Evolutionary conservation across 768 basidiomycete species (phyloP).

Genomic region (Fomitopsis serialis): DNA sequence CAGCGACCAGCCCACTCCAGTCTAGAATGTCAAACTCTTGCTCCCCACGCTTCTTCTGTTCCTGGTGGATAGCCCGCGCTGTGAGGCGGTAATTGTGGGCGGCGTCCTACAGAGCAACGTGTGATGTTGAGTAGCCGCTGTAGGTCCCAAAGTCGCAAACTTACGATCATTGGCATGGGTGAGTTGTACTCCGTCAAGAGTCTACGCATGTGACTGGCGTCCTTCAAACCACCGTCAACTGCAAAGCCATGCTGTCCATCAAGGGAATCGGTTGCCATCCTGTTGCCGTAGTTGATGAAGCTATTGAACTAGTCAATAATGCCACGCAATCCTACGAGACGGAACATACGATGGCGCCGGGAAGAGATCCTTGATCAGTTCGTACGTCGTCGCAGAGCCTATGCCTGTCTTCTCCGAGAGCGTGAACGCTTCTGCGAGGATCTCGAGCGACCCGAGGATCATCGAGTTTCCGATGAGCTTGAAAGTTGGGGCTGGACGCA

Average conservation of each 20-base stretch:
- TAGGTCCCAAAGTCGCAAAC: not conserved
- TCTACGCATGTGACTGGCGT: slow-evolving; percentile 71
- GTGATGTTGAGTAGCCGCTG: not conserved
- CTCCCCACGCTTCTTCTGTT: slow-evolving; percentile 38
- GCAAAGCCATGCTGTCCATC: slow-evolving; percentile 71
- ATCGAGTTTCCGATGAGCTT: slow-evolving; percentile 83
- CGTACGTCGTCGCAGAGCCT: slow-evolving; percentile 50
- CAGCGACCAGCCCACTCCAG: slow-evolving; percentile 80
- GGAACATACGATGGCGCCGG: slow-evolving; percentile 13
- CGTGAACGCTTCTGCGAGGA: slow-evolving; percentile 80
- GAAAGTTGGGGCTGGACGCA: slow-evolving; percentile 50
- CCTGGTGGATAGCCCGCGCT: slow-evolving; percentile 64
- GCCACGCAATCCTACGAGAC: not conserved
- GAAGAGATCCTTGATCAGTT: slow-evolving; percentile 49
- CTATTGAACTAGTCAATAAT: slow-evolving; percentile 24
- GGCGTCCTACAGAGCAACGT: slow-evolving; percentile 38
- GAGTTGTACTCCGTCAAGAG: slow-evolving; percentile 60
- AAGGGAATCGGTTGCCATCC: slow-evolving; percentile 71
- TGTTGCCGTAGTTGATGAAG: slow-evolving; percentile 51
- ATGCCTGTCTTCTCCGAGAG: slow-evolving; percentile 83
- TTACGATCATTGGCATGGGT: slow-evolving; percentile 58
- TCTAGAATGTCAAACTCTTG: slow-evolving; percentile 59
- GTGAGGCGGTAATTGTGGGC: slow-evolving; percentile 79
- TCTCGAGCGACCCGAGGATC: slow-evolving; percentile 71
- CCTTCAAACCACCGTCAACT: slow-evolving; percentile 85